These are phyloP conservation scores for Remersonia thermophila DNA, from an alignment of 2,329 filamentous ascomycete genomes.

Conservation along the genomic window DNA sequence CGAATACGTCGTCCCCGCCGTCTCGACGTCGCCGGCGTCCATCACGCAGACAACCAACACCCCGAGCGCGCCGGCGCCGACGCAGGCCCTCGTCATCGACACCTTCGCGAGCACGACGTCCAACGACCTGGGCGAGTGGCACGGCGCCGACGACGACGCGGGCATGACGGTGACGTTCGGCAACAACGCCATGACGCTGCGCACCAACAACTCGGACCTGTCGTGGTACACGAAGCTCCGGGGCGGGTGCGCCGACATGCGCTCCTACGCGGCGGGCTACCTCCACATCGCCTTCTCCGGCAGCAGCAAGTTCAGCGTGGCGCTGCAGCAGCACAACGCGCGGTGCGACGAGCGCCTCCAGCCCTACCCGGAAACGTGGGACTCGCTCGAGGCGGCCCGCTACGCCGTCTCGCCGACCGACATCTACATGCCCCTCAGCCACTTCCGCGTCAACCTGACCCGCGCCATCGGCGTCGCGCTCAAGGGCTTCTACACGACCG, in stretches of 20 bases:
- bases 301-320: slow-evolving; percentile 48
- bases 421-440: slow-evolving; percentile 54
- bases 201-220: slow-evolving; percentile 39
- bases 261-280: slow-evolving; percentile 42
- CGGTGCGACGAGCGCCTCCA: slow-evolving; percentile 41
- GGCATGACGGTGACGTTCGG: slow-evolving; percentile 39
- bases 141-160: slow-evolving; percentile 55
- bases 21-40: slow-evolving; percentile 26
- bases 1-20: slow-evolving; percentile 36
- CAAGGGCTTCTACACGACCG: slow-evolving; percentile 48
- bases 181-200: slow-evolving; percentile 40
- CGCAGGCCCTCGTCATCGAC: slow-evolving; percentile 44
- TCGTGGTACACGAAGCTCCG: slow-evolving; percentile 24
- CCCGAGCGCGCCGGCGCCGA: slow-evolving; percentile 25
- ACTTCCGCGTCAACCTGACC: slow-evolving; percentile 50
- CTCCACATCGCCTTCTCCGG: slow-evolving; percentile 54
- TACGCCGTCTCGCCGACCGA: slow-evolving; percentile 38
- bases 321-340: slow-evolving; percentile 54
- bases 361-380: slow-evolving; percentile 56
- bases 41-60: slow-evolving; percentile 22
- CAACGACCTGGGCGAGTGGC: slow-evolving; percentile 53
- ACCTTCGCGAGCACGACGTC: slow-evolving; percentile 38
- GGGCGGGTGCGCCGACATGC: slow-evolving; percentile 43
- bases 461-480: slow-evolving; percentile 47
- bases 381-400: slow-evolving; percentile 51